A percentile compares a stretch with the other conserved stretches of the same genome.
Evolutionary conservation across 140 eudicot genomes (phyloP).

Genomic region (Ambrosia hybrid): DNA sequence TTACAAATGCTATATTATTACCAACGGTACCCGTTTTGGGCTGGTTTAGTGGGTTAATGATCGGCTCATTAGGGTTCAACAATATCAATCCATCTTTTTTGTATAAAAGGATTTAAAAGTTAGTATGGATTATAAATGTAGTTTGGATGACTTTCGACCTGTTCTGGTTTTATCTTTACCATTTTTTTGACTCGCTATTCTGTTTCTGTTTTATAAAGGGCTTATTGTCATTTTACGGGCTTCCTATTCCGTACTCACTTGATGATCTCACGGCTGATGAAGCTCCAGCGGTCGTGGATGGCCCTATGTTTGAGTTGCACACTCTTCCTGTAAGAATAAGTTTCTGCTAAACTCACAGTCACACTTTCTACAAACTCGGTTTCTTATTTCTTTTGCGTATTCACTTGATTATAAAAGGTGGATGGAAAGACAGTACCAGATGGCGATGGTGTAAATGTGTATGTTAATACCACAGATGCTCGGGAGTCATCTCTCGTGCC

Average conservation of each 20-base stretch:
- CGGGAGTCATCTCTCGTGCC: slow-evolving; percentile 73
- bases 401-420: slow-evolving; percentile 41
- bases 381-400: neutral
- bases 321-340: slow-evolving; percentile 72
- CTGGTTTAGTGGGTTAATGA: neutral
- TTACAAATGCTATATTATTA: too few relatives aligned
- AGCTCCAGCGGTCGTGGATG: slow-evolving; percentile 46
- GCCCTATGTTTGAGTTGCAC: slow-evolving; percentile 61
- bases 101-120: neutral
- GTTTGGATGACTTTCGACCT: neutral
- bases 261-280: slow-evolving; percentile 43
- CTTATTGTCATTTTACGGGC: slow-evolving; percentile 63
- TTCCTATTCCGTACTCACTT: slow-evolving; percentile 60
- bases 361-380: neutral
- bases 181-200: neutral
- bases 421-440: slow-evolving; percentile 80
- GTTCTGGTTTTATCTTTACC: neutral
- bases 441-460: slow-evolving; percentile 79
- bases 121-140: neutral
- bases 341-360: neutral
- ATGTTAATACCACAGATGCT: slow-evolving; percentile 54
- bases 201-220: slow-evolving; percentile 38
- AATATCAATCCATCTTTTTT: neutral
- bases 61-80: neutral
- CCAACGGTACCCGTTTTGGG: neutral